phyloP scores from a whole-genome alignment of 176 grass and related monocot species.

The Urochloa ruziziensis region DNA sequence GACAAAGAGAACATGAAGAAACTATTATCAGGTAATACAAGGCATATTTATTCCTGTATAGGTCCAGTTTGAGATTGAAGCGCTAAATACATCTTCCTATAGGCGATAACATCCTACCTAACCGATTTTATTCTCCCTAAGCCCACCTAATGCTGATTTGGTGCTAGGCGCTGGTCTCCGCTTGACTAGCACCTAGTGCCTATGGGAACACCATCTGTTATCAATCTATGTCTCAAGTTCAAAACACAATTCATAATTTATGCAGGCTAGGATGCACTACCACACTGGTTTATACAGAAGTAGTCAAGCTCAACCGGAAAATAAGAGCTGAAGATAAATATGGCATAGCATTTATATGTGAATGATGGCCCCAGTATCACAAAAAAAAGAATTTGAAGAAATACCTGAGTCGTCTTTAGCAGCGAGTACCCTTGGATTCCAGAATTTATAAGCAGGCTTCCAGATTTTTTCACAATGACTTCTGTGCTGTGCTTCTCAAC shows the following conservation, averaged over 20 bases:
- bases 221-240: neutral
- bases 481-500: conserved; percentile 76
- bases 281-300: neutral
- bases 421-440: conserved; percentile 78
- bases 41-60: neutral
- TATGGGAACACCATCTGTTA: neutral
- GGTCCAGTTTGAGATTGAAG: too few species aligned
- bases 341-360: neutral
- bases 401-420: conserved; percentile 92
- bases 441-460: conserved; percentile 67
- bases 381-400: neutral
- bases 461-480: conserved; percentile 71
- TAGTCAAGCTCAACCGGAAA: neutral
- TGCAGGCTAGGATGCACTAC: neutral
- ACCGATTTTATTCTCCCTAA: neutral
- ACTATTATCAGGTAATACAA: neutral
- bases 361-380: neutral
- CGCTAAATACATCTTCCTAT: too few species aligned
- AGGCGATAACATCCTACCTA: neutral
- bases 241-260: neutral
- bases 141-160: neutral
- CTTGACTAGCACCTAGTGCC: neutral
- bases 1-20: neutral
- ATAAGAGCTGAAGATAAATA: neutral
- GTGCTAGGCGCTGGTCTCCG: neutral